Conservation (phyloP, 2,329 filamentous ascomycete genomes). For the Pseudogymnoascus pannorum region DNA sequence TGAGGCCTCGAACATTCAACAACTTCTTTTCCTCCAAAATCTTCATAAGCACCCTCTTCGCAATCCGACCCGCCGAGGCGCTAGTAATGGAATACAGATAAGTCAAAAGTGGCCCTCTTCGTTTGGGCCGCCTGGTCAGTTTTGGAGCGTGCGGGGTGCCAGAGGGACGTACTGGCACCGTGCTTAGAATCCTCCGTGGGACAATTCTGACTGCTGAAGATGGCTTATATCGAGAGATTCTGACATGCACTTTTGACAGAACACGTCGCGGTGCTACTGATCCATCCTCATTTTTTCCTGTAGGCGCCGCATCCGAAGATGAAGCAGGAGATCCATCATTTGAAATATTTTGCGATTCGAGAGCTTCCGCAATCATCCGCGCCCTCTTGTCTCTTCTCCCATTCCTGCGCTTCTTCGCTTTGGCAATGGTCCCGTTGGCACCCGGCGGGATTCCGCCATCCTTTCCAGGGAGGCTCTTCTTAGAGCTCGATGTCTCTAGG, state of each 20-base stretch:
- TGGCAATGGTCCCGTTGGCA: no score
- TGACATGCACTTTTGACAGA: background rate
- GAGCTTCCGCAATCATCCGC: background rate
- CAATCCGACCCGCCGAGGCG: background rate
- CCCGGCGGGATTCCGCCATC: background rate
- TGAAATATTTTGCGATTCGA: background rate
- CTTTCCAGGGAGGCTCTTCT: background rate
- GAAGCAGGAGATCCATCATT: background rate
- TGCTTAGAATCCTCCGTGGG: background rate
- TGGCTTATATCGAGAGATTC: background rate
- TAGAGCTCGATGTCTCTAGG: background rate
- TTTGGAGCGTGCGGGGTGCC: background rate
- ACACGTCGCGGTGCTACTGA: background rate
- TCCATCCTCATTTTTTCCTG: background rate
- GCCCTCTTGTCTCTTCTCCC: background rate
- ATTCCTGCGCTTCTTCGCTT: no score
- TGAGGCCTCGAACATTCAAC: background rate
- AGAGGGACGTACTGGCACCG: background rate
- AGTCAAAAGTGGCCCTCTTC: background rate
- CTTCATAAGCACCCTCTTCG: conserved; percentile 46
- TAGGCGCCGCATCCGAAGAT: background rate
- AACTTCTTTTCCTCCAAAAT: conserved; percentile 62
- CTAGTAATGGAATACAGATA: conserved; percentile 6
- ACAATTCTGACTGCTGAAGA: background rate
- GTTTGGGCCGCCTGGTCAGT: background rate